These are phyloP conservation scores for Macrocybe gigantea DNA, from an alignment of 768 basidiomycete genomes.

Conservation along the genomic window DNA sequence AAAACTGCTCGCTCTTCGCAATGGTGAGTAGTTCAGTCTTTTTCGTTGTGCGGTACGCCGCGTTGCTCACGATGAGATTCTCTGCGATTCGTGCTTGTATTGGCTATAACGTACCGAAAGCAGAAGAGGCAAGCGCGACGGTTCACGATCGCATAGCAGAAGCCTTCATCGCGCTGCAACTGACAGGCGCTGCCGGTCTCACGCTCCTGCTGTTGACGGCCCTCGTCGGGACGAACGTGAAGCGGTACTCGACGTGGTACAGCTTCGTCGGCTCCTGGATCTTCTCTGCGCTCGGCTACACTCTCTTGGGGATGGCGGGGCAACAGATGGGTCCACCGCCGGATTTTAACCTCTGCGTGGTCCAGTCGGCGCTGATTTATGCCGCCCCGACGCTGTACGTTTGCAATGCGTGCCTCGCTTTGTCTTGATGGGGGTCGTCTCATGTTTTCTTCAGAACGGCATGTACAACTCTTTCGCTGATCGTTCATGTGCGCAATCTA, in stretches of 20 bases:
- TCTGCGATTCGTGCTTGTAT: background rate
- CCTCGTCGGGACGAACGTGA: constrained; percentile 15
- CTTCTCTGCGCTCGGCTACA: constrained; percentile 22
- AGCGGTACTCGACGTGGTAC: constrained; percentile 27
- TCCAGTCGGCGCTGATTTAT: constrained; percentile 25
- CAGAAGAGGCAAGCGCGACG: constrained; percentile 1
- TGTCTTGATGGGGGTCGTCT: background rate
- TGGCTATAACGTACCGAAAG: background rate
- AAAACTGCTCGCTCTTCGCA: too few relatives aligned
- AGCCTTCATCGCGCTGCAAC: constrained; percentile 23
- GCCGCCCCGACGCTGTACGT: constrained; percentile 25
- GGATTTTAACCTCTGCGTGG: constrained; percentile 16
- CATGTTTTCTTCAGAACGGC: constrained; percentile 14
- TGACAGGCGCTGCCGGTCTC: constrained; percentile 18
- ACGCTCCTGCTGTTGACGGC: constrained; percentile 22
- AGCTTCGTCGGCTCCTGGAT: constrained; percentile 25
- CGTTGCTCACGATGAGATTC: background rate
- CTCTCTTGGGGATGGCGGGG: constrained; percentile 23
- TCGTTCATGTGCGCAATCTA: constrained; percentile 17
- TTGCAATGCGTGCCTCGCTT: background rate
- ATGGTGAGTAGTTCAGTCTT: background rate
- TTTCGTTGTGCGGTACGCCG: background rate
- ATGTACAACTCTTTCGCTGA: constrained; percentile 21
- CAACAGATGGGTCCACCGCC: constrained; percentile 21
- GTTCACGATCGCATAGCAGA: constrained; percentile 12